These are phyloP conservation scores for Trichophyton mentagrophytes DNA, from an alignment of 2,329 filamentous ascomycete species.

Conservation along the genomic window DNA sequence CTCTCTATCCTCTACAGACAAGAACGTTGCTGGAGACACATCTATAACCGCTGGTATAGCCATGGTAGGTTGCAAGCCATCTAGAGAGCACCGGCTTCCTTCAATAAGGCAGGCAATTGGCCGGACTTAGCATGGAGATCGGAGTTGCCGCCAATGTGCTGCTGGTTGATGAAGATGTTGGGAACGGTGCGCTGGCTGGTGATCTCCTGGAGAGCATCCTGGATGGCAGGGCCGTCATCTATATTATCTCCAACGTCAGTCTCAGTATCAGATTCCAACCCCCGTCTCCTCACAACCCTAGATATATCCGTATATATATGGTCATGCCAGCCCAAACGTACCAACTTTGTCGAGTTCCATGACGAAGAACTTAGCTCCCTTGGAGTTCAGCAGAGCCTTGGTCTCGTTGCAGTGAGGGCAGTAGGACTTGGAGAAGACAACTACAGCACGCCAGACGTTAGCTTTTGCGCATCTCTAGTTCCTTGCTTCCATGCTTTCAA, in stretches of 20 bases:
- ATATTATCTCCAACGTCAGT: constrained; percentile 3
- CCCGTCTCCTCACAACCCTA: not conserved
- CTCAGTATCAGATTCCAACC: not conserved
- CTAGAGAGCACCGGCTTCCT: constrained; percentile 50
- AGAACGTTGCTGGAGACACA: not conserved
- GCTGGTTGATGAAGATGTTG: constrained; percentile 81
- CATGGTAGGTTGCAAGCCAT: constrained; percentile 5
- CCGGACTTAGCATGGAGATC: constrained; percentile 57
- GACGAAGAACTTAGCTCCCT: constrained; percentile 58
- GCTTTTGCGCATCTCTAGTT: not conserved
- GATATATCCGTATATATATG: not conserved
- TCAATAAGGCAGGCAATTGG: constrained; percentile 53
- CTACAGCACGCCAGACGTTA: constrained; percentile 30
- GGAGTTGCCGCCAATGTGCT: constrained; percentile 95
- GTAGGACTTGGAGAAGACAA: constrained; percentile 94
- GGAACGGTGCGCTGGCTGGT: constrained; percentile 80
- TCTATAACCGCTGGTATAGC: not conserved
- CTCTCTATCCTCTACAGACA: not conserved
- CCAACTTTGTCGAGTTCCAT: constrained; percentile 78
- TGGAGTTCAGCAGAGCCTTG: constrained; percentile 59
- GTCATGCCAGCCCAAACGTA: constrained; percentile 35
- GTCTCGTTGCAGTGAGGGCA: constrained; percentile 82
- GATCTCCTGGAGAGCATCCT: constrained; percentile 68
- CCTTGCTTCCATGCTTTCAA: not conserved
- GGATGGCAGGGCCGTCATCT: constrained; percentile 75